Conservation (phyloP, 2,329 filamentous ascomycete species). For the Aspergillus ochraceus region DNA sequence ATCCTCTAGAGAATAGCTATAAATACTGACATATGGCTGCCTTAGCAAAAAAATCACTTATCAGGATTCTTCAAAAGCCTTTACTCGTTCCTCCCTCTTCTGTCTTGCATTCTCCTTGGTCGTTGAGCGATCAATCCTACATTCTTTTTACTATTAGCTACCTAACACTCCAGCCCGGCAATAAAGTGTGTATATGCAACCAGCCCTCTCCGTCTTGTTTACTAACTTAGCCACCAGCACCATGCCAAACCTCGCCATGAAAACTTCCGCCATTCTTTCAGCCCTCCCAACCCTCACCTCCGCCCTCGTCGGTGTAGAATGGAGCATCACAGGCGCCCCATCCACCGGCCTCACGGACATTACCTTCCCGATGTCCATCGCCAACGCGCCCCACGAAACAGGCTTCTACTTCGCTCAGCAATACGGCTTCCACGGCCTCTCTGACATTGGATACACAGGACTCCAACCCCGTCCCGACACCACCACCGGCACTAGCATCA, state of each 20-base stretch:
- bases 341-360: conserved; percentile 20
- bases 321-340: conserved; percentile 14
- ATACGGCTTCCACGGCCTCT: conserved; percentile 22
- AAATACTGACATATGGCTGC: no score
- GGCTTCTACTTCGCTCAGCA: conserved; percentile 33
- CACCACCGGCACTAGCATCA: conserved; percentile 15
- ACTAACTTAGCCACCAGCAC: not conserved
- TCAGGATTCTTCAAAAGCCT: no score
- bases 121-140: no score
- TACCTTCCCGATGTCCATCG: conserved; percentile 24
- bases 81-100: no score
- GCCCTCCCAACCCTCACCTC: conserved; percentile 9
- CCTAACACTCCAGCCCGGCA: no score
- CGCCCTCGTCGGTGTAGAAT: conserved; percentile 16
- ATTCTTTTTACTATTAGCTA: no score
- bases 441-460: conserved; percentile 29
- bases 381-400: conserved; percentile 18
- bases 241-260: conserved; percentile 12
- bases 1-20: no score
- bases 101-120: no score
- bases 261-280: conserved; percentile 9
- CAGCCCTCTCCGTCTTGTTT: no score
- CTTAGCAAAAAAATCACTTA: no score
- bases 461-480: conserved; percentile 25
- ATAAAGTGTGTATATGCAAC: no score